phyloP scores from a whole-genome alignment of 305 asterid species.

The Solanum chacoense region DNA sequence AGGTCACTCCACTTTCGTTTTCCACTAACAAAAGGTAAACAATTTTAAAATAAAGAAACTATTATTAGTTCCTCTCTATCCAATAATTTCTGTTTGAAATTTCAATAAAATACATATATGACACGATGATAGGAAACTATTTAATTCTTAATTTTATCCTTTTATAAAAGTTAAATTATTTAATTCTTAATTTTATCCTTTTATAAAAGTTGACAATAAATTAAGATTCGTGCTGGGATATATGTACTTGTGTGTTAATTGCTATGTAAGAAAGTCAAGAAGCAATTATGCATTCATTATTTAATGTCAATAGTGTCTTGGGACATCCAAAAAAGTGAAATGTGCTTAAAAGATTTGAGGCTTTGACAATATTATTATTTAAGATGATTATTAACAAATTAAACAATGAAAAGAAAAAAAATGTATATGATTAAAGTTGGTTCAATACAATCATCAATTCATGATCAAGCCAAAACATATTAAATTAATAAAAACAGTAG shows the following conservation, averaged over 20 bases:
- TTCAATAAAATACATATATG: background rate
- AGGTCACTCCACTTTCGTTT: constrained; percentile 18
- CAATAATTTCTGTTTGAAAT: background rate
- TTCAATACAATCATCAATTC: constrained; percentile 61
- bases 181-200: background rate
- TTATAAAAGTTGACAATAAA: background rate
- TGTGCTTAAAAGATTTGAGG: background rate
- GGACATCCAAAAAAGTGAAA: constrained; percentile 1
- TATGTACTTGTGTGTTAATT: background rate
- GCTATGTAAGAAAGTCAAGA: background rate
- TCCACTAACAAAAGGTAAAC: constrained; percentile 29
- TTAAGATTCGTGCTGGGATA: background rate
- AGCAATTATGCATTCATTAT: background rate
- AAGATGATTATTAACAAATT: background rate
- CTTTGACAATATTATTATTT: background rate
- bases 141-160: background rate
- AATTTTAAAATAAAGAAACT: background rate
- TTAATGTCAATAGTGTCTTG: background rate
- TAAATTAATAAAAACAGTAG: constrained; percentile 1
- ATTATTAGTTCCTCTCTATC: background rate
- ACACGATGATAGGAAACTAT: background rate
- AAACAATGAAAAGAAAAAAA: background rate
- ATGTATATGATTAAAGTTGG: constrained; percentile 21
- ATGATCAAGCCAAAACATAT: constrained; percentile 24
- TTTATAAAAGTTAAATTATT: background rate